Evolutionary conservation across 306 rosid species (phyloP), one percentile per base, ranked within the genome.

Genomic region (Malus orientalis): DNA sequence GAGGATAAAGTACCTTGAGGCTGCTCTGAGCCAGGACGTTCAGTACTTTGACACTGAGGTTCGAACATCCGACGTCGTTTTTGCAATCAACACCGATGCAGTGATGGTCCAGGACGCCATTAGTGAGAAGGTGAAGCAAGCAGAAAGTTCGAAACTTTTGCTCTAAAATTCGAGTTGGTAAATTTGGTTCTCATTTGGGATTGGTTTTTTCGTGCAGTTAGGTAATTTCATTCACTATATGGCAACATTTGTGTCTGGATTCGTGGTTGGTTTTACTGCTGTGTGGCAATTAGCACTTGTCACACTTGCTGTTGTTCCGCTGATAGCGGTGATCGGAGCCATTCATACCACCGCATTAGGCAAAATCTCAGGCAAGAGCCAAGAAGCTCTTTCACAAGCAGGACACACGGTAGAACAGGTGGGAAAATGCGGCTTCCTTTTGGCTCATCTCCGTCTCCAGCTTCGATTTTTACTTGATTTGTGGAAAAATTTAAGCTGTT

Each of bases 31-130:
- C 69, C 98, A 95, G 77, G 98, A 95, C 85, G 87, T 95, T 84
- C 89, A 90, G 76, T 95, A 73, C 84, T 95, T 95, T 22, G 98
- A 95, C 53, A 95, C 98, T 0, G 91, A 95, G 76, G 97, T 95
- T 74, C 91, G 98, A 54, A 92, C 98, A 30, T 95, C 98, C 7
- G 98, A 95, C 68, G 98, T 95, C 62, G 93, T 95, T 81, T 88
- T 82, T 53, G 98, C 98, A 62, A 88, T 95, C 76, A 95, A 92
- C 80, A 85, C 91, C 47, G 98, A 95, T 73, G 95, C 98, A 36
- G 98, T 95, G 16, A 84, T 95, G 93, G 97, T 95, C 71, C 98
- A 95, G 78, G 98, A 95, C 71, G 98, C 98, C 84, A 95, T 95
- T 79, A 92, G 97, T 22, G 98, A 95, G 92, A 95, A 95, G 97